These are phyloP conservation scores for Vanrija pseudolonga DNA, from an alignment of 1,284 basidiomycete genomes.

Conservation along the genomic window DNA sequence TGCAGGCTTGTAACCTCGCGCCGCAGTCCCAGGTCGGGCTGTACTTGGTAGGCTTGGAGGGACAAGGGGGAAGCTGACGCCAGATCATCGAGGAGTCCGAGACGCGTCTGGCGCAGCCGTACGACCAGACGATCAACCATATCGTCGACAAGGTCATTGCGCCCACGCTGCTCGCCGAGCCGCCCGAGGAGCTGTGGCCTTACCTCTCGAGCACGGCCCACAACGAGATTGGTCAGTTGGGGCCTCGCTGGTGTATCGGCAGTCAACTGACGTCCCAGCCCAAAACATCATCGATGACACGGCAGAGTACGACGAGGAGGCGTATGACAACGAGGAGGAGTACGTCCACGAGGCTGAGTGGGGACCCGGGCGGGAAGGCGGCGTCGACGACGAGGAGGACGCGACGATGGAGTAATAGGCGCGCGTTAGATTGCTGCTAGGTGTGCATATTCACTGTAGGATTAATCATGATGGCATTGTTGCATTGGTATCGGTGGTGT, in stretches of 20 bases:
- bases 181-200: constrained; percentile 24
- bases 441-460: constrained; percentile 10
- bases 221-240: constrained; percentile 11
- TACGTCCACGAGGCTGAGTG: constrained; percentile 45
- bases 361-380: constrained; percentile 39
- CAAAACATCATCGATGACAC: constrained; percentile 26
- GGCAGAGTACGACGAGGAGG: constrained; percentile 33
- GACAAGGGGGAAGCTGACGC: neutral
- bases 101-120: constrained; percentile 58
- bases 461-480: no score
- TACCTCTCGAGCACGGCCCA: constrained; percentile 15
- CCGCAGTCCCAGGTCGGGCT: constrained; percentile 79
- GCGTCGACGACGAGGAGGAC: constrained; percentile 37
- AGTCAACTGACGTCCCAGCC: constrained; percentile 4
- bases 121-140: constrained; percentile 63
- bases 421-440: neutral
- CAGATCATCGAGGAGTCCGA: constrained; percentile 89
- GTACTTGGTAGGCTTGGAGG: constrained; percentile 66
- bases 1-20: constrained; percentile 84
- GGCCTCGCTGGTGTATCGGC: neutral
- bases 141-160: constrained; percentile 59
- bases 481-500: neutral
- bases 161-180: constrained; percentile 23
- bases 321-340: constrained; percentile 36
- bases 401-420: constrained; percentile 19